phyloP scores from a whole-genome alignment of 257 asterid genomes.

The Plantago major region DNA sequence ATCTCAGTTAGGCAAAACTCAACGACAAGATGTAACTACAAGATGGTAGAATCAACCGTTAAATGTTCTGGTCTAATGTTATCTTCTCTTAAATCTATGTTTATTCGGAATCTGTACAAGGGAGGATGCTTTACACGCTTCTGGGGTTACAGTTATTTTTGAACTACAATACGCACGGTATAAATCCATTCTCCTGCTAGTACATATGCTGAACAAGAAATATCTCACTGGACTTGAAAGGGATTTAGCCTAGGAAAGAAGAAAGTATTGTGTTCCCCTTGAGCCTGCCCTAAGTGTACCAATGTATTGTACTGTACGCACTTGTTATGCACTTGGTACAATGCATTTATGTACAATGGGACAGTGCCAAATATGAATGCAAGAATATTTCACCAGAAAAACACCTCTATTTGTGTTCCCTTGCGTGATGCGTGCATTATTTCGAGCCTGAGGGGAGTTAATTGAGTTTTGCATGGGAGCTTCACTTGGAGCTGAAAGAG shows the following conservation, averaged over 20 bases:
- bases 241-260: no score
- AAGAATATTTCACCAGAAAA: neutral
- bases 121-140: no score
- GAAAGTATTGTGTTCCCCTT: no score
- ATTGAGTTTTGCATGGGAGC: conserved; percentile 20
- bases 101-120: neutral
- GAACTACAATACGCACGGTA: no score
- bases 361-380: neutral
- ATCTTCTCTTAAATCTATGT: neutral
- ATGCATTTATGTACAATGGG: neutral
- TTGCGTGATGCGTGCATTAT: conserved; percentile 37
- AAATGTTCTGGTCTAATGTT: neutral
- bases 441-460: conserved; percentile 17
- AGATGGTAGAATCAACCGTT: neutral
- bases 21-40: neutral
- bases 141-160: no score
- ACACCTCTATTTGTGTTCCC: conserved; percentile 44
- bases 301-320: no score
- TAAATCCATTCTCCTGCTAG: no score
- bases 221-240: no score
- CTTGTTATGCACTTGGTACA: no score
- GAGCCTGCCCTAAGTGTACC: no score
- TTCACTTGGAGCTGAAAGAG: conserved; percentile 26
- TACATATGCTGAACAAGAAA: no score
- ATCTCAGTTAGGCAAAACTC: conserved; percentile 6